These are phyloP conservation scores for Trametes hirsuta DNA, from an alignment of 1,284 basidiomycete species.

Conservation along the genomic window DNA sequence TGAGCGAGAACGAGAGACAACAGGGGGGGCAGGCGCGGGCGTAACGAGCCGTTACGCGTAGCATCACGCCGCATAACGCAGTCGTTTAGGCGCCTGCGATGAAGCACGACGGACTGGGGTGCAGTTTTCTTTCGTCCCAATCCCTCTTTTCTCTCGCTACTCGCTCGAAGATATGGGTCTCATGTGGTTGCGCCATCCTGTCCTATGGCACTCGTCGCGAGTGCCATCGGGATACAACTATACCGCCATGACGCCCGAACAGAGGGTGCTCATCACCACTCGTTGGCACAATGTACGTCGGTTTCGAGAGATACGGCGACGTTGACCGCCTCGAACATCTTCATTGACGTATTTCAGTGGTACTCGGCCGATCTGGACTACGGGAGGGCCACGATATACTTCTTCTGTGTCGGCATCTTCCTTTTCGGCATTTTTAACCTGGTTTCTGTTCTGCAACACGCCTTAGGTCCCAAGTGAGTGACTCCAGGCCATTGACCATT, in stretches of 20 bases:
- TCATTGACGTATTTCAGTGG: constrained; percentile 20
- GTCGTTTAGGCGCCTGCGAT: background rate
- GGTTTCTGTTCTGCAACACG: constrained; percentile 1
- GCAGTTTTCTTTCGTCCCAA: background rate
- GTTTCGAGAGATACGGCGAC: background rate
- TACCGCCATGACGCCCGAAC: constrained; percentile 27
- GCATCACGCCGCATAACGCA: background rate
- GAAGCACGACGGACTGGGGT: background rate
- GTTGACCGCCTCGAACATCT: background rate
- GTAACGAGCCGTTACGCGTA: background rate
- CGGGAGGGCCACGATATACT: constrained; percentile 34
- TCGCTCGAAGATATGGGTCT: constrained; percentile 7
- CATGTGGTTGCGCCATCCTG: constrained; percentile 33
- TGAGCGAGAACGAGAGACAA: background rate
- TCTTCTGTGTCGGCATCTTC: constrained; percentile 36
- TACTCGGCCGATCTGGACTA: constrained; percentile 40
- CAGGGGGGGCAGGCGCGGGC: background rate
- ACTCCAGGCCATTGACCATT: no score
- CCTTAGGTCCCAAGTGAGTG: background rate
- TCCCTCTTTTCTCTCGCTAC: background rate
- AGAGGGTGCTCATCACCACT: constrained; percentile 22
- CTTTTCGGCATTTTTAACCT: constrained; percentile 16
- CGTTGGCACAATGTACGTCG: constrained; percentile 27
- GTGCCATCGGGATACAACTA: constrained; percentile 24
- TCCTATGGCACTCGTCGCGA: constrained; percentile 33